A percentile compares a stretch with the other conserved stretches of the same genome.
Evolutionary conservation across 2,329 filamentous ascomycete genomes (phyloP).

Genomic region (Colletotrichum brevisporum): DNA sequence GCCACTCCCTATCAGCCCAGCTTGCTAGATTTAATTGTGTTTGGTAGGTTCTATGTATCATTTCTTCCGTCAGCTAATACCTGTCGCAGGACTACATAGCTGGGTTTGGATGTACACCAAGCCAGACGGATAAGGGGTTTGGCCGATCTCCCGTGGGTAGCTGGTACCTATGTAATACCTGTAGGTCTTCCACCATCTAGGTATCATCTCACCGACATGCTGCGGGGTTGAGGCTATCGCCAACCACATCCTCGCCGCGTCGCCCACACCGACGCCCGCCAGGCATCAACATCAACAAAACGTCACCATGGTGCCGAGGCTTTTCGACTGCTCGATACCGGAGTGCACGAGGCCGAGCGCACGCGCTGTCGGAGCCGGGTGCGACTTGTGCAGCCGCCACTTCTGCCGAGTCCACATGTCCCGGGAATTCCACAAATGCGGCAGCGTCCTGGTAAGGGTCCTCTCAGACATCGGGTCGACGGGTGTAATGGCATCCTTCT

Average conservation of each 20-base stretch:
- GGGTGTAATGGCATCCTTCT: neutral
- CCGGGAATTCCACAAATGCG: constrained; percentile 5
- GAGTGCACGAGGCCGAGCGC: neutral
- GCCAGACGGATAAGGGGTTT: too few relatives aligned
- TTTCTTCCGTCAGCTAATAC: too few relatives aligned
- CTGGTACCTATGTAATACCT: too few relatives aligned
- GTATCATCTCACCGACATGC: neutral
- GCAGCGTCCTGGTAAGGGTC: neutral
- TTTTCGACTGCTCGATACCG: neutral
- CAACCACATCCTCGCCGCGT: neutral
- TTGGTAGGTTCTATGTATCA: too few relatives aligned
- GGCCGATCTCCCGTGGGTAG: too few relatives aligned
- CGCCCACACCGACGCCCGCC: neutral
- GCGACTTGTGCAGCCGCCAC: too few relatives aligned
- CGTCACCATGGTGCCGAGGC: neutral
- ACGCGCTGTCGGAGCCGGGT: too few relatives aligned
- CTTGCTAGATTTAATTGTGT: too few relatives aligned
- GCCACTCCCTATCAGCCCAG: too few relatives aligned
- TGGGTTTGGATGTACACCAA: too few relatives aligned
- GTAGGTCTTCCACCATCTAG: too few relatives aligned
- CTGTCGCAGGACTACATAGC: too few relatives aligned
- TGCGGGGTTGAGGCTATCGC: neutral
- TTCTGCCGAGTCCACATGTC: neutral
- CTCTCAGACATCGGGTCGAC: neutral
- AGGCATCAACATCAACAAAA: neutral